phyloP scores from a whole-genome alignment of 352 stramenopile genomes.

The Phytopythium oedochilum region DNA sequence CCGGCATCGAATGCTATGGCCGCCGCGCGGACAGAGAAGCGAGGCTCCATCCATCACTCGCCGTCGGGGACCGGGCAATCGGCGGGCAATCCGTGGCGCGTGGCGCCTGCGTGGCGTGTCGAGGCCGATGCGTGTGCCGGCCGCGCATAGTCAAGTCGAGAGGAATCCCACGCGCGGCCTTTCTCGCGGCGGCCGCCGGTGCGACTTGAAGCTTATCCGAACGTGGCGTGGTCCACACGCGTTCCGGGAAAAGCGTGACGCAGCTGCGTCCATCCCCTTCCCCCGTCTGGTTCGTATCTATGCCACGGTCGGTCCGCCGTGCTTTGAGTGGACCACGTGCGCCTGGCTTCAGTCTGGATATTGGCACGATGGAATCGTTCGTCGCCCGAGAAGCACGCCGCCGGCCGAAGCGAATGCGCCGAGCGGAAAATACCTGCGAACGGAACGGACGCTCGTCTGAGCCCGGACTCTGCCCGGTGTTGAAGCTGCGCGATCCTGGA shows the following conservation, averaged over 20 bases:
- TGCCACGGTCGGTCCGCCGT: constrained; percentile 6
- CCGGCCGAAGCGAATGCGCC: no score
- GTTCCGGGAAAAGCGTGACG: not conserved
- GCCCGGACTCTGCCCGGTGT: no score
- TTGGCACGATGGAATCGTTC: no score
- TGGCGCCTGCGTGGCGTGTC: not conserved
- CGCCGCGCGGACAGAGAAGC: not conserved
- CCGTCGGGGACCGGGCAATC: not conserved
- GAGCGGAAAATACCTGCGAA: no score
- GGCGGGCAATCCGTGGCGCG: not conserved
- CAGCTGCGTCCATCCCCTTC: not conserved
- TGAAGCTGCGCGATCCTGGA: no score
- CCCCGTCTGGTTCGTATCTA: constrained; percentile 4
- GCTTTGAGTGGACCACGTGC: not conserved
- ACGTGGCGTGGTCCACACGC: not conserved
- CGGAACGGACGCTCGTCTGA: no score
- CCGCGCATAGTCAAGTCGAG: not conserved
- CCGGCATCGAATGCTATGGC: not conserved
- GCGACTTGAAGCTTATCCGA: not conserved
- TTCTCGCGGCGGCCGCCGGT: not conserved
- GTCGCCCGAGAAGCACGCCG: no score
- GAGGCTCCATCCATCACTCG: not conserved
- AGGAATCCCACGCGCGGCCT: not conserved
- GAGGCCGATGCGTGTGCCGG: no score
- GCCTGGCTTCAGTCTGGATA: no score